Conservation (phyloP, 495 filamentous ascomycete genomes). For the Neurospora sp. region DNA sequence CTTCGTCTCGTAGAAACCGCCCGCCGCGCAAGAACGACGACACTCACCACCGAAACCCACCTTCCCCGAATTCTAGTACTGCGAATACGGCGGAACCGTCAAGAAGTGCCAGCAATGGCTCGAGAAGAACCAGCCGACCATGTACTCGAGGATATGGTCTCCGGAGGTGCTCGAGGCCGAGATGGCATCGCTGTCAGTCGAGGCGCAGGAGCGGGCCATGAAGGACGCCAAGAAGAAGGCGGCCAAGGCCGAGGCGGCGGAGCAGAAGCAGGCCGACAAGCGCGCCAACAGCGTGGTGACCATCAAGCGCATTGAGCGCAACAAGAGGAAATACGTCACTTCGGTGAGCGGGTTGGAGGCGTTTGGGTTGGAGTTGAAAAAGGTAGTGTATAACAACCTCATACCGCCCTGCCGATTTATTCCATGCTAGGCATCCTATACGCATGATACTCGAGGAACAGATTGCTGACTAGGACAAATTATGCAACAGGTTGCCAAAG, state of each 20-base stretch:
- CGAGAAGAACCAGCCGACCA: conserved; percentile 55
- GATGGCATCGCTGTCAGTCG: conserved; percentile 73
- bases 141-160: conserved; percentile 75
- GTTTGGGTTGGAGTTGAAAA: conserved; percentile 88
- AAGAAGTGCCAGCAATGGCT: conserved; percentile 98
- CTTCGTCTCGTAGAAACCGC: not conserved
- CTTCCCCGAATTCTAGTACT: conserved; percentile 55
- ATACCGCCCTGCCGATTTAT: no score
- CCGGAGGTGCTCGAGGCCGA: conserved; percentile 75
- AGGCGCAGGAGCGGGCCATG: conserved; percentile 81
- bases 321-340: conserved; percentile 95
- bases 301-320: conserved; percentile 95
- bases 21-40: not conserved
- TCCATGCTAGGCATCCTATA: no score
- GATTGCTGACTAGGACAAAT: no score
- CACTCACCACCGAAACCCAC: not conserved
- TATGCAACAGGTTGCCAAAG: conserved; percentile 47
- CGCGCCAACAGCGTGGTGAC: conserved; percentile 70
- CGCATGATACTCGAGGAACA: no score
- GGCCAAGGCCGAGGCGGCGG: conserved; percentile 76
- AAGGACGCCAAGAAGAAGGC: conserved; percentile 87
- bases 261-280: conserved; percentile 66
- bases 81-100: conserved; percentile 95
- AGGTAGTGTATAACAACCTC: conserved; percentile 34
- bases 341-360: conserved; percentile 80